Evolutionary conservation across 176 grass and related monocot genomes (phyloP).

Genomic region (Oryza coarctata): DNA sequence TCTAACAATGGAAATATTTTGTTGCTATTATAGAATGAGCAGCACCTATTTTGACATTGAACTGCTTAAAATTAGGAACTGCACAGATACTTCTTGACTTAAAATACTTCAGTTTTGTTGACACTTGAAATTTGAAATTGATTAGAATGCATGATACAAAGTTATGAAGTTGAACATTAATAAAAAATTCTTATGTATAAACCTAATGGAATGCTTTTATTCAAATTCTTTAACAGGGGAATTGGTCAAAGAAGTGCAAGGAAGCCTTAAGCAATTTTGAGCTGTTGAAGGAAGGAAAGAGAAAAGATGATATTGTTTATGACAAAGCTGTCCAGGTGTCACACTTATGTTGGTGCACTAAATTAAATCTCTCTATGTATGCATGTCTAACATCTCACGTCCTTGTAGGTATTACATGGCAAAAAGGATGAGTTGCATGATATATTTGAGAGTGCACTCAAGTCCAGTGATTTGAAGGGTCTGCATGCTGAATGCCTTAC

Average conservation of each 20-base stretch:
- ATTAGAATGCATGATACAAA: background rate
- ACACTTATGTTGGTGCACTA: background rate
- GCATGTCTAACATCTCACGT: conserved; percentile 17
- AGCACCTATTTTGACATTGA: background rate
- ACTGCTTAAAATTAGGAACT: background rate
- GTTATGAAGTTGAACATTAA: background rate
- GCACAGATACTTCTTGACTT: background rate
- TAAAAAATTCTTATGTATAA: background rate
- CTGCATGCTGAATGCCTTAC: conserved; percentile 92
- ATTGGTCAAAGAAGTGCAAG: conserved; percentile 77
- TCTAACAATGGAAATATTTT: background rate
- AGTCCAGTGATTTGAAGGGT: conserved; percentile 71
- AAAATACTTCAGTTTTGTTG: background rate
- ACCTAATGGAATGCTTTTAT: conserved; percentile 11
- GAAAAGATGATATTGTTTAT: conserved; percentile 70
- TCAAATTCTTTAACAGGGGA: conserved; percentile 49
- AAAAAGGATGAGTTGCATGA: conserved; percentile 76
- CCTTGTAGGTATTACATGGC: conserved; percentile 76
- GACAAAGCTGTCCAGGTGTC: conserved; percentile 77
- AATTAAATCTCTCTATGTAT: conserved; percentile 24
- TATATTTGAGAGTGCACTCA: conserved; percentile 57
- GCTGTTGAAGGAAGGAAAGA: conserved; percentile 79
- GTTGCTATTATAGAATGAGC: background rate
- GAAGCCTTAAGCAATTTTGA: conserved; percentile 64
- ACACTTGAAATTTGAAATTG: background rate